Base-by-base conservation (phyloP, 805 yeast genomes). In the Cyberlindnera euphorbiae region DNA sequence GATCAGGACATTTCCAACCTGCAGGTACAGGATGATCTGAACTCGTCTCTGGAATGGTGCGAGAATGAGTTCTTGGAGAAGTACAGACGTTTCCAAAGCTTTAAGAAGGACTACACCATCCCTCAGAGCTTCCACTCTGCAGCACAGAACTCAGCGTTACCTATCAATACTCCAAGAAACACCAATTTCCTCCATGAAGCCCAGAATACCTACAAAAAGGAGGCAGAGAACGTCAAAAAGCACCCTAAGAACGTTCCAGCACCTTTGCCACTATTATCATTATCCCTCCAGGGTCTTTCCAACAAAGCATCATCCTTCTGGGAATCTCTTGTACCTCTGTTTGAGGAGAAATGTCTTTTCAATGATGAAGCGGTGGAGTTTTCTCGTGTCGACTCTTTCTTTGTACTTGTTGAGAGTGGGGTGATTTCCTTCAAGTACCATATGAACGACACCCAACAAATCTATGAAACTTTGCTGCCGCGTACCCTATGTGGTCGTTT, bases 21-120 rank as follows among this genome's bases (percentile, higher is more conserved):
- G 4, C 79, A 78, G 48, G 67, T 89, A 29, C 90, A 88, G 55
- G 74, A 73, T 36, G 82, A 85, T 36, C 69, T 93, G 49, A 93
- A 93, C 55, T 74, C 82, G 37, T 95, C 96, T 0, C 69, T 93
- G 28, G 97, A 93, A 60, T 90, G 96, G 96, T 87, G 97, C 65
- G 98, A 93, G 58, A 90, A 93, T 60, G 80, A 82, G 49, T 87
- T 89, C 49, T 68, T 93, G 50, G 41, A 45, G 5, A 58, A 63
- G 42, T 66, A 64, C 41, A 63, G 52, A 33, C 50, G 59, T 25
- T 44, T 64, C 28, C 61, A 65, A 32, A 34, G 30, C 3, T 35
- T 38, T 30, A 44, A 35, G 36, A 44, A 31, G 30, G 39, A 40
- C 6, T 28, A 34, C 16, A 11, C 30, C 14, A 26, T 30, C 22